Evolutionary conservation across 2,329 filamentous ascomycete genomes (phyloP).

Genomic region (Dactylonectria macrodidyma): DNA sequence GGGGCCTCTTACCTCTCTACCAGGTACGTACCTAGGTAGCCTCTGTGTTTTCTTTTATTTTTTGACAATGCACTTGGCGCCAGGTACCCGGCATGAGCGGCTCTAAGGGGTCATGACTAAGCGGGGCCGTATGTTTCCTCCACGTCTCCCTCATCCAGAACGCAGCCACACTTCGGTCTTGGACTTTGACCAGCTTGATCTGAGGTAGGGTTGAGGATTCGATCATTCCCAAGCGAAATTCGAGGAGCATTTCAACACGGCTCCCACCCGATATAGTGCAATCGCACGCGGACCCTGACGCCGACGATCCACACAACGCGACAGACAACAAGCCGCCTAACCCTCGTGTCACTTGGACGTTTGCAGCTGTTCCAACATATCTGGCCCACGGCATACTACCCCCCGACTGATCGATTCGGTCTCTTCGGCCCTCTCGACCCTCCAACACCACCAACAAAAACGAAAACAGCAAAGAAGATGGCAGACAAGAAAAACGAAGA

Average conservation of each 20-base stretch:
- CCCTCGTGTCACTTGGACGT: background rate
- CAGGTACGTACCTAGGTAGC: background rate
- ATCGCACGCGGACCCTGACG: background rate
- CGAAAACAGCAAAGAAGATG: slow-evolving; percentile 65
- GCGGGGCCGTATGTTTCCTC: slow-evolving; percentile 21
- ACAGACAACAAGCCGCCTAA: background rate
- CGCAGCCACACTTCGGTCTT: slow-evolving; percentile 3
- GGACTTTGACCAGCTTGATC: slow-evolving; percentile 8
- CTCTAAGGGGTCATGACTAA: slow-evolving; percentile 26
- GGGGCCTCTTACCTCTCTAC: no score
- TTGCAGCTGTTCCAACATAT: slow-evolving; percentile 1
- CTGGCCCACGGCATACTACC: slow-evolving; percentile 23
- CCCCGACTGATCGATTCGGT: slow-evolving; percentile 47
- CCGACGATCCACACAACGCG: slow-evolving; percentile 1
- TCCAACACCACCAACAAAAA: no score
- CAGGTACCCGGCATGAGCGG: slow-evolving; percentile 8
- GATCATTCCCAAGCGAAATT: background rate
- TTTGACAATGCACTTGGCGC: background rate
- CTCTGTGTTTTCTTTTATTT: background rate
- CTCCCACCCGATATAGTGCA: background rate
- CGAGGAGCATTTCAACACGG: background rate
- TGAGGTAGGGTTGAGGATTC: slow-evolving; percentile 19
- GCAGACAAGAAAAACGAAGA: slow-evolving; percentile 92
- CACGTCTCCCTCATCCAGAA: slow-evolving; percentile 32
- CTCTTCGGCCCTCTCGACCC: no score